phyloP scores from a whole-genome alignment of 768 basidiomycete species.

The Boletus tomentosulus region DNA sequence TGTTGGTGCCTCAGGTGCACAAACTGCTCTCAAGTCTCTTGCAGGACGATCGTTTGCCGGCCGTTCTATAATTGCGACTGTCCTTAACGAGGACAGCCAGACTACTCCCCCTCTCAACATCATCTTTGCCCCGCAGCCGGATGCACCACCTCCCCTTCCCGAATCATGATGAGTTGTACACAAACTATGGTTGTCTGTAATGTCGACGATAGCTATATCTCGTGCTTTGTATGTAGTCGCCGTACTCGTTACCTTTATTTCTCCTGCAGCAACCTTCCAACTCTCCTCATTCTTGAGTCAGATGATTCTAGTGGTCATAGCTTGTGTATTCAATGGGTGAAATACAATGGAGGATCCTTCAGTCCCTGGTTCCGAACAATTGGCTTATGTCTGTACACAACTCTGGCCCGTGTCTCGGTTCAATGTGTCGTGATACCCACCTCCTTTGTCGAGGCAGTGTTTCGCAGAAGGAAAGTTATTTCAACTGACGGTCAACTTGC shows the following conservation, averaged over 20 bases:
- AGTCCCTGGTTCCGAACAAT: too few relatives aligned
- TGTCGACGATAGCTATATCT: slow-evolving; percentile 15
- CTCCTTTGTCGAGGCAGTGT: too few relatives aligned
- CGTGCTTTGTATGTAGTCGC: slow-evolving; percentile 20
- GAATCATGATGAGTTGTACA: slow-evolving; percentile 17
- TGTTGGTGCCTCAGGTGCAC: slow-evolving; percentile 53
- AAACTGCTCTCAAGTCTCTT: slow-evolving; percentile 73
- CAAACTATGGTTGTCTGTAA: slow-evolving; percentile 6
- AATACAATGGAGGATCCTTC: too few relatives aligned
- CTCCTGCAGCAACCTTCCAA: not conserved
- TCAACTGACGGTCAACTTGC: too few relatives aligned
- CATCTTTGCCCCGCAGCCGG: slow-evolving; percentile 82
- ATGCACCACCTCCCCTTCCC: slow-evolving; percentile 76
- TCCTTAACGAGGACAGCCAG: slow-evolving; percentile 79
- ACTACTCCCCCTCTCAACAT: slow-evolving; percentile 78
- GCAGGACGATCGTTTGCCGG: slow-evolving; percentile 89
- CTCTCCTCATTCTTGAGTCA: too few relatives aligned
- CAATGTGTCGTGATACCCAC: too few relatives aligned
- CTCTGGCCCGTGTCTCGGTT: too few relatives aligned
- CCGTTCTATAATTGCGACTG: slow-evolving; percentile 80
- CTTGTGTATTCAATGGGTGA: not conserved
- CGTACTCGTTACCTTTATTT: slow-evolving; percentile 4
- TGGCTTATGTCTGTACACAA: too few relatives aligned
- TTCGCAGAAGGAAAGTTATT: too few relatives aligned
- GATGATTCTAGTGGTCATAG: not conserved